A percentile compares a stretch with the other conserved stretches of the same genome.
These are phyloP conservation scores for Moesziomyces sp. DNA, from an alignment of 1,284 basidiomycete species.

Conservation along the genomic window DNA sequence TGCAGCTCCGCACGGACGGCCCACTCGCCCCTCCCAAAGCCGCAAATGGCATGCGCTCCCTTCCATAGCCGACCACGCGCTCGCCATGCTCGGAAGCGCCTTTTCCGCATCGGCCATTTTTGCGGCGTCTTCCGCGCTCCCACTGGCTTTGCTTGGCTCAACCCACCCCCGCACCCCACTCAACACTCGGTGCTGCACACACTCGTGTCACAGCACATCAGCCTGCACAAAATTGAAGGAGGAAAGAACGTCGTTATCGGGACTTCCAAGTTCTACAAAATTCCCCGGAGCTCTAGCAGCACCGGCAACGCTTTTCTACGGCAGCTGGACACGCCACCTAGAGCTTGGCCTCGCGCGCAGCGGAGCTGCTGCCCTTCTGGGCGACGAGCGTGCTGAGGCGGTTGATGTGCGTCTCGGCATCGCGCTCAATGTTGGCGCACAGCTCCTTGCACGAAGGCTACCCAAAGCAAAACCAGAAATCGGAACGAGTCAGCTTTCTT, in stretches of 20 bases:
- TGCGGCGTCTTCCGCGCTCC: background rate
- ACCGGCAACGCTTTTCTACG: no score
- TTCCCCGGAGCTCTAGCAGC: no score
- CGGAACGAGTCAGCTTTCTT: background rate
- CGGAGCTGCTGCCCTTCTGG: slow-evolving; percentile 31
- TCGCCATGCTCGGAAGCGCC: background rate
- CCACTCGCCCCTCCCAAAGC: no score
- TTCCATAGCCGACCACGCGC: no score
- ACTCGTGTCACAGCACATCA: no score
- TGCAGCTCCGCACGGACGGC: background rate
- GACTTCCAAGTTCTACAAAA: no score
- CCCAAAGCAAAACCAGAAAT: background rate
- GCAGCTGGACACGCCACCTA: slow-evolving; percentile 4
- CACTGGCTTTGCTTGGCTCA: background rate
- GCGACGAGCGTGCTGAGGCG: slow-evolving; percentile 36
- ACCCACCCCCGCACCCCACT: background rate
- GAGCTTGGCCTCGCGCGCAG: slow-evolving; percentile 35
- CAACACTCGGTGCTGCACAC: no score
- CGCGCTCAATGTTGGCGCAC: slow-evolving; percentile 77
- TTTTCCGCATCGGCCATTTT: background rate
- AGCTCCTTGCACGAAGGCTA: slow-evolving; percentile 81
- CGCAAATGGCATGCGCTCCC: no score
- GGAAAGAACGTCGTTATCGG: background rate
- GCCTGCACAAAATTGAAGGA: background rate
- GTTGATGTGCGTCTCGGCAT: slow-evolving; percentile 79